Evolutionary conservation across 2,329 filamentous ascomycete genomes (phyloP).

Genomic region (Fusarium xyrophilum): DNA sequence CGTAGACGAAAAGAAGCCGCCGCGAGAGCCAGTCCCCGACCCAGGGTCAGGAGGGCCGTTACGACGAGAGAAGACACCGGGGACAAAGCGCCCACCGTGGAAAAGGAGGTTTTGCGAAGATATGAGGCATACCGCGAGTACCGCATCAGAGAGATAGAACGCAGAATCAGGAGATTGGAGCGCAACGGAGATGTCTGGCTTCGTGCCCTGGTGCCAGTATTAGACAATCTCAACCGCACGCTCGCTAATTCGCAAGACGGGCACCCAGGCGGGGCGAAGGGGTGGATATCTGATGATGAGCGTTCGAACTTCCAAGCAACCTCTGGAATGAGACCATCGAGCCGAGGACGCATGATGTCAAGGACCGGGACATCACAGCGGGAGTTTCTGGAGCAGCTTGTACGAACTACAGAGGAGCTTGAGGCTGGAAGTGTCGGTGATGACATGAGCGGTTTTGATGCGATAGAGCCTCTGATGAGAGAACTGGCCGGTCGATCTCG

Average conservation of each 20-base stretch:
- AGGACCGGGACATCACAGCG: constrained; percentile 42
- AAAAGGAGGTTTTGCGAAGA: constrained; percentile 48
- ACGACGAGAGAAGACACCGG: constrained; percentile 39
- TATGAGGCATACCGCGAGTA: constrained; percentile 53
- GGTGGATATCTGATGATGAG: constrained; percentile 47
- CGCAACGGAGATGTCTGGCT: constrained; percentile 56
- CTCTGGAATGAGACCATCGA: constrained; percentile 16
- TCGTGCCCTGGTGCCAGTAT: constrained; percentile 53
- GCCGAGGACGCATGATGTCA: constrained; percentile 34
- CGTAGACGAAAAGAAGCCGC: constrained; percentile 36
- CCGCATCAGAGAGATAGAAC: constrained; percentile 56
- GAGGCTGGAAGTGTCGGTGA: constrained; percentile 39
- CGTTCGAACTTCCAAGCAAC: constrained; percentile 13
- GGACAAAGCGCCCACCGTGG: constrained; percentile 32
- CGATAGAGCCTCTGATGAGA: constrained; percentile 55
- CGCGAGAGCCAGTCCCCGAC: constrained; percentile 26
- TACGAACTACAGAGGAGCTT: constrained; percentile 38
- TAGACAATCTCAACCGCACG: constrained; percentile 53
- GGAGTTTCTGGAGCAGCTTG: constrained; percentile 43
- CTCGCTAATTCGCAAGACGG: constrained; percentile 38
- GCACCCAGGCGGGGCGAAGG: constrained; percentile 28
- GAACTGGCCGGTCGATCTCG: constrained; percentile 49
- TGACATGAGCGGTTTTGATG: constrained; percentile 48
- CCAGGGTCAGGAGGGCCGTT: constrained; percentile 30
- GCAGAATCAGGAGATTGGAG: constrained; percentile 55